Conservation (phyloP, 2,329 filamentous ascomycete genomes). For the Fusarium sp. region DNA sequence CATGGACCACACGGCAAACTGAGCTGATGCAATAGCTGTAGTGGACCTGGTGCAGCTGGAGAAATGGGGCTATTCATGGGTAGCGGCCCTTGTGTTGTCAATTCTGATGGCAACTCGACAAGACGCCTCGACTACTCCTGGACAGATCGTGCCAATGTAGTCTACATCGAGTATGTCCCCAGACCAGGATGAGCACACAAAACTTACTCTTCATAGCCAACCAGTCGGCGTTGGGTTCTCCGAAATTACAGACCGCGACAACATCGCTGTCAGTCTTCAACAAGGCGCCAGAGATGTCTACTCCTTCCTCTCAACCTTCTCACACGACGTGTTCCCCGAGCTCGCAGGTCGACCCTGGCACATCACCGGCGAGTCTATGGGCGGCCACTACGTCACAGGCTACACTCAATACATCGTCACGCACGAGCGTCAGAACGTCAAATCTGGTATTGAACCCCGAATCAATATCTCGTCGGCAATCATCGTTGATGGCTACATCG, state of each 20-base stretch:
- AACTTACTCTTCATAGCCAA: conserved; percentile 12
- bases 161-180: conserved; percentile 27
- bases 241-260: conserved; percentile 28
- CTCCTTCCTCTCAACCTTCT: conserved; percentile 18
- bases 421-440: conserved; percentile 5
- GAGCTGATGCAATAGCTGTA: neutral
- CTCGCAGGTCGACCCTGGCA: conserved; percentile 31
- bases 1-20: no score
- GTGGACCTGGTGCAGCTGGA: conserved; percentile 26
- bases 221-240: conserved; percentile 38
- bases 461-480: conserved; percentile 25
- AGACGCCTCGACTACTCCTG: conserved; percentile 23
- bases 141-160: conserved; percentile 33
- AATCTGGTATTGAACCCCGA: neutral
- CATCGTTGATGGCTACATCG: conserved; percentile 36
- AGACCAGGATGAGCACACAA: rapidly evolving
- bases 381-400: conserved; percentile 35
- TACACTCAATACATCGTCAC: conserved; percentile 28
- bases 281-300: conserved; percentile 31
- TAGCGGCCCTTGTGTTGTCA: conserved; percentile 30
- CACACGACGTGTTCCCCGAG: conserved; percentile 25
- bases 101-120: conserved; percentile 35
- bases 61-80: conserved; percentile 37
- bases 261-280: conserved; percentile 24
- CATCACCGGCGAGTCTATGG: conserved; percentile 38